These are phyloP conservation scores for Capronia epimyces DNA, from an alignment of 2,329 filamentous ascomycete genomes.

Conservation along the genomic window DNA sequence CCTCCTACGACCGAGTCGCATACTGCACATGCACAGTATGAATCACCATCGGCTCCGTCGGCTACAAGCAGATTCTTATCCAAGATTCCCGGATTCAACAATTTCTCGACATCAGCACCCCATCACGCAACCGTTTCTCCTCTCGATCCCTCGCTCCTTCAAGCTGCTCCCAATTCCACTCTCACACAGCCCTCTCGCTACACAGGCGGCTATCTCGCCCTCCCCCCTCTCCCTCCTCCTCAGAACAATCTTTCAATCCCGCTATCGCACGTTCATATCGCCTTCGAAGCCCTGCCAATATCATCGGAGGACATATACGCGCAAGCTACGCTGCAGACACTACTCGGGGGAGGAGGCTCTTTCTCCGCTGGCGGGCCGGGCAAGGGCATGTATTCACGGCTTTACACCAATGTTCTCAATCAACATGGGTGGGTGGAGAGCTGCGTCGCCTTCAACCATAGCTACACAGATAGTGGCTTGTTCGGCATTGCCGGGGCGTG, in stretches of 20 bases:
- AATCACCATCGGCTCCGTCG: constrained; percentile 33
- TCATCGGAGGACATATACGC: constrained; percentile 91
- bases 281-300: constrained; percentile 91
- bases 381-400: constrained; percentile 97
- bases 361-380: constrained; percentile 95
- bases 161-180: constrained; percentile 48
- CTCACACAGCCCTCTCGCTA: constrained; percentile 68
- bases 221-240: constrained; percentile 73
- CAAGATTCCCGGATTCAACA: constrained; percentile 85
- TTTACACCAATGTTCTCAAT: constrained; percentile 97
- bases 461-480: constrained; percentile 89
- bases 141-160: constrained; percentile 44
- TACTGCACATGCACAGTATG: constrained; percentile 37
- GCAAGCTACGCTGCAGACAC: constrained; percentile 87
- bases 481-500: constrained; percentile 92
- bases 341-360: constrained; percentile 90
- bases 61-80: constrained; percentile 58
- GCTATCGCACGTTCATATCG: constrained; percentile 89
- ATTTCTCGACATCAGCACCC: constrained; percentile 68
- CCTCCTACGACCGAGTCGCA: constrained; percentile 35
- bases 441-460: constrained; percentile 94
- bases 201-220: constrained; percentile 85
- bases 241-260: constrained; percentile 70
- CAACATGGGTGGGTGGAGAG: constrained; percentile 96
- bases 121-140: constrained; percentile 56